Conservation (phyloP, 441 rosid species). For the Kokia cookei region DNA sequence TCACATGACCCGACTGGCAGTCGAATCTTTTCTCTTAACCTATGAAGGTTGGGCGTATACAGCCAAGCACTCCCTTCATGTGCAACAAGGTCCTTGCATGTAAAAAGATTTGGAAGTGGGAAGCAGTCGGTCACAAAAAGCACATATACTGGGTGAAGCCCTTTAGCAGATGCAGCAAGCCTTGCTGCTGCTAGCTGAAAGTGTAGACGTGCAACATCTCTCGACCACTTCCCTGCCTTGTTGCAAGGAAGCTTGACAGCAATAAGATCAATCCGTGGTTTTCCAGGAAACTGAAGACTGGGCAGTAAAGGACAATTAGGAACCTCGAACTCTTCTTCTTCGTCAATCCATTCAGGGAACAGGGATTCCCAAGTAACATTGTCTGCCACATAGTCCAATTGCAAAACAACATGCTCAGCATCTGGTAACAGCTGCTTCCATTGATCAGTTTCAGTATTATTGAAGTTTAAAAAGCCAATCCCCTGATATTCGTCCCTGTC, state of each 20-base stretch:
- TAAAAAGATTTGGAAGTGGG: slow-evolving; percentile 69
- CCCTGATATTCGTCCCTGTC: slow-evolving; percentile 52
- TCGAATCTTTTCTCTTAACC: slow-evolving; percentile 49
- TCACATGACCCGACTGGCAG: slow-evolving; percentile 87
- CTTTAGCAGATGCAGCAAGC: slow-evolving; percentile 69
- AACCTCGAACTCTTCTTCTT: slow-evolving; percentile 78
- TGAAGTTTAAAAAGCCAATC: slow-evolving; percentile 66
- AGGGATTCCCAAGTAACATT: slow-evolving; percentile 77
- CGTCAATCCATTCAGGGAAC: slow-evolving; percentile 91
- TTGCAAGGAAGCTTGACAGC: slow-evolving; percentile 77
- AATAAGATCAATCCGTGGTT: slow-evolving; percentile 67
- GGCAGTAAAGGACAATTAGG: slow-evolving; percentile 78
- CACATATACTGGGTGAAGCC: slow-evolving; percentile 61
- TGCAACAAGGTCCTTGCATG: slow-evolving; percentile 61
- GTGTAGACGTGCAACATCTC: slow-evolving; percentile 79
- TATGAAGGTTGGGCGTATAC: slow-evolving; percentile 55
- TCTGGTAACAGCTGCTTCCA: slow-evolving; percentile 57
- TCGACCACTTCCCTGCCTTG: slow-evolving; percentile 59
- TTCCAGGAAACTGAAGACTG: slow-evolving; percentile 53
- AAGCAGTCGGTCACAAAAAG: slow-evolving; percentile 63
- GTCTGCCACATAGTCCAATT: slow-evolving; percentile 28
- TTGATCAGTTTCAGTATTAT: slow-evolving; percentile 45
- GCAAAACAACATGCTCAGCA: slow-evolving; percentile 54
- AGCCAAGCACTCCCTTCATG: slow-evolving; percentile 64
- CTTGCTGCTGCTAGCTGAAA: slow-evolving; percentile 78